A percentile compares a stretch with the other conserved stretches of the same genome.
Evolutionary conservation across 257 asterid species (phyloP).

Genomic region (Paulownia fortunei): DNA sequence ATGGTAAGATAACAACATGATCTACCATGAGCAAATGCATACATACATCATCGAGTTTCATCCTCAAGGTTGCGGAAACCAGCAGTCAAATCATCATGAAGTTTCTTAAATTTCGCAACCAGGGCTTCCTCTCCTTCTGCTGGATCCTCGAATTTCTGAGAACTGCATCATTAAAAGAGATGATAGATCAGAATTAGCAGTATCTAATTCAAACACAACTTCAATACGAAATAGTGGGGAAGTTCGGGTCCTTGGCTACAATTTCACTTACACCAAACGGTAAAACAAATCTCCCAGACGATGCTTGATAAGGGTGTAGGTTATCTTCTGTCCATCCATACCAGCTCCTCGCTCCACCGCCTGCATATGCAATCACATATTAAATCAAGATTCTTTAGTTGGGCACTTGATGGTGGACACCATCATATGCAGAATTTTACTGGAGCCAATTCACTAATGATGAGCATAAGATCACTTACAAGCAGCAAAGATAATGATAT

Average conservation of each 20-base stretch:
- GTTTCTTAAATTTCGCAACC: slow-evolving; percentile 83
- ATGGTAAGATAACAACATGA: slow-evolving; percentile 5
- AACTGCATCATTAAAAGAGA: slow-evolving; percentile 51
- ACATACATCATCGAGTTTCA: slow-evolving; percentile 67
- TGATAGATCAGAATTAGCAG: slow-evolving; percentile 2
- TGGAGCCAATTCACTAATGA: not conserved
- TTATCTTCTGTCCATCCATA: slow-evolving; percentile 93
- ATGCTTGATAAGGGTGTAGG: slow-evolving; percentile 89
- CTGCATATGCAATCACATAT: slow-evolving; percentile 46
- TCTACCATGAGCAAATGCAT: slow-evolving; percentile 12
- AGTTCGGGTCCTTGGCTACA: slow-evolving; percentile 1
- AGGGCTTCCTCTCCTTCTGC: slow-evolving; percentile 93
- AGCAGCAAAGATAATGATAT: not conserved
- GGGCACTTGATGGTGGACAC: not conserved
- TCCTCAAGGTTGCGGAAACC: slow-evolving; percentile 99
- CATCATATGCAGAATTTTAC: not conserved
- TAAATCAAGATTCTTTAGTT: not conserved
- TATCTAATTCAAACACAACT: not conserved
- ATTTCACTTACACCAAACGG: slow-evolving; percentile 89
- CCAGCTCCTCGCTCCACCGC: slow-evolving; percentile 99
- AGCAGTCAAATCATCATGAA: slow-evolving; percentile 81
- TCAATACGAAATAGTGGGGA: not conserved
- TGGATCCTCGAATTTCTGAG: slow-evolving; percentile 98
- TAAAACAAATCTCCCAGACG: slow-evolving; percentile 89
- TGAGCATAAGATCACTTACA: not conserved